Conservation (phyloP, 2,329 filamentous ascomycete genomes). For the Lizonia empirigonia region DNA sequence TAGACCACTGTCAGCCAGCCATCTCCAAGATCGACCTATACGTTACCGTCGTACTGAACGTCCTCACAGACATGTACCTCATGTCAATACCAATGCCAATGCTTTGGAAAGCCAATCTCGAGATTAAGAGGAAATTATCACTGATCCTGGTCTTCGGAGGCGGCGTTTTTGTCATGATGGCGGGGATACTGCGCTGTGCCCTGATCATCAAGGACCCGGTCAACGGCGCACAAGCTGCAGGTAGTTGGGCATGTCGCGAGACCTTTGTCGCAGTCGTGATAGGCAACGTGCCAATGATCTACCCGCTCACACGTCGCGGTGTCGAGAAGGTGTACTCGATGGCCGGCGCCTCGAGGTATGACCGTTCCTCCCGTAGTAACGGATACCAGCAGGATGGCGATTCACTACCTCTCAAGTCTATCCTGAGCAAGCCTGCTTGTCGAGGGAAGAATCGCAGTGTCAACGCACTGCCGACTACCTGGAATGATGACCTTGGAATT, state of each 20-base stretch:
- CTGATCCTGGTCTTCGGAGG: constrained; percentile 62
- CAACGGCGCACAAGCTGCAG: constrained; percentile 48
- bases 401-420: constrained; percentile 13
- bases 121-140: constrained; percentile 57
- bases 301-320: constrained; percentile 29
- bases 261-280: constrained; percentile 54
- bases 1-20: constrained; percentile 21
- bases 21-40: constrained; percentile 17
- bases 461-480: constrained; percentile 8
- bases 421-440: not conserved
- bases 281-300: constrained; percentile 53
- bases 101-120: constrained; percentile 58
- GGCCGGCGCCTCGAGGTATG: constrained; percentile 1
- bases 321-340: constrained; percentile 15
- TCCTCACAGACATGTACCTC: constrained; percentile 64
- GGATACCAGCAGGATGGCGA: constrained; percentile 6
- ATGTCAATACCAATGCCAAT: constrained; percentile 64
- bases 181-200: constrained; percentile 57
- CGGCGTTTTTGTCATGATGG: constrained; percentile 61
- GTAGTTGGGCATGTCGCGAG: constrained; percentile 53
- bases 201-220: constrained; percentile 32
- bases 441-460: constrained; percentile 2
- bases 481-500: constrained; percentile 10
- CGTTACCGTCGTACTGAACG: constrained; percentile 53
- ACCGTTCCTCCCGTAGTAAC: not conserved